Evolutionary conservation across 2,329 filamentous ascomycete species (phyloP).

Genomic region (Rutstroemia sydowiana): DNA sequence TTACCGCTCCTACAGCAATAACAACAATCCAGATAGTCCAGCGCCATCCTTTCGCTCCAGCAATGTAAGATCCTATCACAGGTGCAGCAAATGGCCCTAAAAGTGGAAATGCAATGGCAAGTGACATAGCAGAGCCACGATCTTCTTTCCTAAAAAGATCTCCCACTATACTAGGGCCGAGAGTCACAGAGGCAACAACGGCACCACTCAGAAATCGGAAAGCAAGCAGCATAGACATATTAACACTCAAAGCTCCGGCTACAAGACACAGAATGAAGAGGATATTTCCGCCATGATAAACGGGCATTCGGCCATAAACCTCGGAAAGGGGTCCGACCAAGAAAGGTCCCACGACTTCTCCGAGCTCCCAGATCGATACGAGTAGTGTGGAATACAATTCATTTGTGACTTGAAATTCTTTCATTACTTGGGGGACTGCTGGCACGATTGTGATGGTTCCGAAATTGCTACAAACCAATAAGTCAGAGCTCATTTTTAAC

Average conservation of each 20-base stretch:
- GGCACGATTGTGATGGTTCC: background rate
- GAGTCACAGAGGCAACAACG: background rate
- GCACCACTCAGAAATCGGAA: constrained; percentile 2
- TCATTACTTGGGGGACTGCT: constrained; percentile 1
- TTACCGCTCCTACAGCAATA: constrained; percentile 15
- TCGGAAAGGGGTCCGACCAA: constrained; percentile 54
- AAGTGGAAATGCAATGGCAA: constrained; percentile 10
- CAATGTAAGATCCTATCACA: constrained; percentile 28
- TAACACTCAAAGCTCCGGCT: constrained; percentile 41
- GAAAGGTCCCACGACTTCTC: constrained; percentile 39
- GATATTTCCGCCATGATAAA: constrained; percentile 46
- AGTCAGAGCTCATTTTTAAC: background rate
- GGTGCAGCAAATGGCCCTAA: constrained; percentile 29
- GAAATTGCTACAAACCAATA: background rate
- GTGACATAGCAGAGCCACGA: constrained; percentile 1
- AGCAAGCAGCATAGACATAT: constrained; percentile 30
- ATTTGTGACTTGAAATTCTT: constrained; percentile 1
- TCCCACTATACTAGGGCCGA: background rate
- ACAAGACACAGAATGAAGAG: constrained; percentile 36
- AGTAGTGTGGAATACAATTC: background rate
- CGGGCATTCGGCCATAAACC: constrained; percentile 44
- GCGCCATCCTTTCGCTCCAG: constrained; percentile 29
- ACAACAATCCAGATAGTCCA: constrained; percentile 32
- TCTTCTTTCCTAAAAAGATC: constrained; percentile 7
- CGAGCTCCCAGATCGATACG: constrained; percentile 5